Percentiles rank a stretch among this genome's conserved stretches.
Evolutionary conservation across 2,329 filamentous ascomycete species (phyloP).

Genomic region (Aspergillus nomiae): DNA sequence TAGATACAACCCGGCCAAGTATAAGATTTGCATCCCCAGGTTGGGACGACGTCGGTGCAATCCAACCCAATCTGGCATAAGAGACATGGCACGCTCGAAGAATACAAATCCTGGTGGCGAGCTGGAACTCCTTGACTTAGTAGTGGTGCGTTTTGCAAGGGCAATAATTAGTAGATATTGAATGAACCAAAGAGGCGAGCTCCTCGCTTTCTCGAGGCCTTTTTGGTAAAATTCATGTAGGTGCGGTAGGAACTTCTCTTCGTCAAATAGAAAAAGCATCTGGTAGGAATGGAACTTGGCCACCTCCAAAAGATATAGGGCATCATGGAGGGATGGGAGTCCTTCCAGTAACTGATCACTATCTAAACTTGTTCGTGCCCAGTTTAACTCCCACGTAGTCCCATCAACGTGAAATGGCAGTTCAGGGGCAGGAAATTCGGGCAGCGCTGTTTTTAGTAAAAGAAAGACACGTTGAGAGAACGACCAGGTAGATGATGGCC

Average conservation of each 20-base stretch:
- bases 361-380: slow-evolving; percentile 2
- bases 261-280: slow-evolving; percentile 12
- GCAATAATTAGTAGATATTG: slow-evolving; percentile 5
- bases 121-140: background rate
- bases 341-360: background rate
- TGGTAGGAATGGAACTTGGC: slow-evolving; percentile 12
- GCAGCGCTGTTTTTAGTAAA: slow-evolving; percentile 7
- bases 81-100: slow-evolving; percentile 7
- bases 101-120: background rate
- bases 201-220: slow-evolving; percentile 10
- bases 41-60: slow-evolving; percentile 1
- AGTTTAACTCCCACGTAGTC: slow-evolving; percentile 12
- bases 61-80: slow-evolving; percentile 6
- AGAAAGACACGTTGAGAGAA: slow-evolving; percentile 16
- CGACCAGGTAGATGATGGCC: slow-evolving; percentile 14
- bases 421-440: slow-evolving; percentile 9
- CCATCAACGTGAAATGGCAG: slow-evolving; percentile 13
- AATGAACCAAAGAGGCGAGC: slow-evolving; percentile 1
- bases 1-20: background rate
- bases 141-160: background rate
- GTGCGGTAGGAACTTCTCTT: slow-evolving; percentile 14
- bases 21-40: slow-evolving; percentile 2
- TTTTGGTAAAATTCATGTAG: slow-evolving; percentile 10
- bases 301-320: slow-evolving; percentile 7
- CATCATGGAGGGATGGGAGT: slow-evolving; percentile 10